Conservation (phyloP, 2,329 filamentous ascomycete genomes). For the Colletotrichum costaricense region DNA sequence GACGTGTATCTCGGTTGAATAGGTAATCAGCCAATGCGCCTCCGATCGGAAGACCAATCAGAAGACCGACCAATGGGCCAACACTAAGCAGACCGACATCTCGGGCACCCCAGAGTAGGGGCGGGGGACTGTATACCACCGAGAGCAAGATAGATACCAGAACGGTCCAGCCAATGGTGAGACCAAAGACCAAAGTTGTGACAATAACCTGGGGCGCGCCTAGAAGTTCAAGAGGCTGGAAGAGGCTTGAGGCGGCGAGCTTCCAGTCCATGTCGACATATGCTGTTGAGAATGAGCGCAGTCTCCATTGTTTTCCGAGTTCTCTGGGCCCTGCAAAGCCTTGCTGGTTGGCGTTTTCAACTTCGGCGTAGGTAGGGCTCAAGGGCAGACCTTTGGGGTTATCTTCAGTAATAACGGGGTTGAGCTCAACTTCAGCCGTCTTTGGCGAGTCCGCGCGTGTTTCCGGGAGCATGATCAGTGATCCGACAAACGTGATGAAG, state of each 20-base stretch:
- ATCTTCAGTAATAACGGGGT: background rate
- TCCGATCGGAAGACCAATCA: conserved; percentile 23
- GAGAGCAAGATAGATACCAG: conserved; percentile 15
- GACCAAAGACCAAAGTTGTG: conserved; percentile 24
- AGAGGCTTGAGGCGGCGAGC: background rate
- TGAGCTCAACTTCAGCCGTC: background rate
- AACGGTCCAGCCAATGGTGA: conserved; percentile 29
- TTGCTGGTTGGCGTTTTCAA: conserved; percentile 3
- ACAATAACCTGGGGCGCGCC: conserved; percentile 25
- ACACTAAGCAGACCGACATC: conserved; percentile 24
- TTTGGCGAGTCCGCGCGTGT: conserved; percentile 6
- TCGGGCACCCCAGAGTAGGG: conserved; percentile 21
- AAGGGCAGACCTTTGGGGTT: background rate
- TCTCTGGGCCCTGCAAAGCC: background rate
- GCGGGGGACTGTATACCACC: conserved; percentile 20
- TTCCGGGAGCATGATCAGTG: conserved; percentile 37
- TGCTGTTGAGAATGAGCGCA: conserved; percentile 18
- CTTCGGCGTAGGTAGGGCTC: background rate
- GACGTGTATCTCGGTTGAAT: conserved; percentile 3
- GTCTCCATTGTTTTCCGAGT: conserved; percentile 12
- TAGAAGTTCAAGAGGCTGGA: conserved; percentile 14
- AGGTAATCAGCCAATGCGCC: conserved; percentile 31
- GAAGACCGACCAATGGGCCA: conserved; percentile 17
- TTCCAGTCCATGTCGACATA: conserved; percentile 31
- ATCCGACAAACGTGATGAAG: conserved; percentile 34